Evolutionary conservation across 2,329 filamentous ascomycete genomes (phyloP).

Genomic region (Pseudocercospora macadamiae): DNA sequence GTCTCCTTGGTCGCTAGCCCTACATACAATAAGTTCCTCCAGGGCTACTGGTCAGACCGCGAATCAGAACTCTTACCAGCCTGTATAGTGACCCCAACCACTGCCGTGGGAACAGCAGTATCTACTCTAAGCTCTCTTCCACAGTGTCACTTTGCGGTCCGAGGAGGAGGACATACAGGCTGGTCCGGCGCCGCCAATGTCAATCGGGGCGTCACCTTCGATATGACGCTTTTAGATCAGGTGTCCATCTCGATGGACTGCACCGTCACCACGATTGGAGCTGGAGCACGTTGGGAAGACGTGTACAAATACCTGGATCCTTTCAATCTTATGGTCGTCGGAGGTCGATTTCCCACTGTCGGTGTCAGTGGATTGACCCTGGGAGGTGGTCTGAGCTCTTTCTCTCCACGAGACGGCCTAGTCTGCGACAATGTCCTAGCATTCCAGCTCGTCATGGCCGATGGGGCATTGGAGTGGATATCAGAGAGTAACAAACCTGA

Average conservation of each 20-base stretch:
- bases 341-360: conserved; percentile 27
- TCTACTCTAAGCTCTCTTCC: no score
- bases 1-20: no score
- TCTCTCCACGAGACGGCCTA: conserved; percentile 30
- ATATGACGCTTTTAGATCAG: conserved; percentile 24
- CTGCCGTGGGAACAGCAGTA: no score
- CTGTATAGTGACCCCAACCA: background rate
- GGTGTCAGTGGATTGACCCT: conserved; percentile 34
- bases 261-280: conserved; percentile 11
- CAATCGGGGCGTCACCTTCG: conserved; percentile 30
- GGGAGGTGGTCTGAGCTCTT: conserved; percentile 37
- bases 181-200: conserved; percentile 28
- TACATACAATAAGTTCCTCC: background rate
- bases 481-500: conserved; percentile 26
- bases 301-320: conserved; percentile 21
- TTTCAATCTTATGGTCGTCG: conserved; percentile 18
- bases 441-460: conserved; percentile 31
- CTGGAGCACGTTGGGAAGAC: conserved; percentile 20
- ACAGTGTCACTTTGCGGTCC: conserved; percentile 32
- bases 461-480: conserved; percentile 27
- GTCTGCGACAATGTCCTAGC: conserved; percentile 33
- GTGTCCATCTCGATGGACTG: conserved; percentile 19
- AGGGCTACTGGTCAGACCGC: background rate
- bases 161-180: conserved; percentile 31
- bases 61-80: background rate